Evolutionary conservation across 2,329 filamentous ascomycete species (phyloP), one percentile per base, ranked within the genome.

Genomic region (Drechslerella dactyloides): DNA sequence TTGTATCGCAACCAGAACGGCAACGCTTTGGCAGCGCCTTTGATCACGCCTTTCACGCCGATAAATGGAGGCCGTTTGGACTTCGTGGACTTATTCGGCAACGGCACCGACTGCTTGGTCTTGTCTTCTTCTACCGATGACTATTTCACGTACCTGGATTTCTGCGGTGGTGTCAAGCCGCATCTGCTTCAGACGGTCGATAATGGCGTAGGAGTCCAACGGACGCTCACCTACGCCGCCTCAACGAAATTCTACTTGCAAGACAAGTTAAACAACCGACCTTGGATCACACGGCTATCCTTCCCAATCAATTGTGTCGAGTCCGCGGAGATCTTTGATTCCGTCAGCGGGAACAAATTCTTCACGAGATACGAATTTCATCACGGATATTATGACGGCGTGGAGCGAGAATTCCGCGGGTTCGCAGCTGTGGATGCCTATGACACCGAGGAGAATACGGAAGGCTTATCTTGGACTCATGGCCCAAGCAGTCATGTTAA

Each of bases 401-500:
- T 24, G 1, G 73, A 74, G 33, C 21, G 73, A 1, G 74, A 75
- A 50, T 75, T 74, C 23, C 55, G 60, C 1, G 74, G 73, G 2
- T 75, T 75, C 59, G 73, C 33, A 0, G 63, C 61, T 48, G 72
- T 74, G 0, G 72, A 75, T 42, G 3, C 54, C 21, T 69, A 61
- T 66, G 72, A 74, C 24, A 24, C 55, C 6, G 74, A 75, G 13
- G 55, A 69, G 46, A 51, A 51, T 27, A 51, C 19, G 11, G 23
- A 21, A 23, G 46, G 46, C n/a, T 51, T 51, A 51, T 51, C 46
- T 11, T 51, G 46, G 46, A 51, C 11, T 8, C 17, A 21, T 21
- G 46, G 46, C 19, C 46, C 46, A 4, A 51, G 46, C 19, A 51
- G 46, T 17, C 46, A 51, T 51, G 19, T 51, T 2, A 51, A 51